These are phyloP conservation scores for Rheum nobile DNA, from an alignment of 148 eudicot species.

Conservation along the genomic window DNA sequence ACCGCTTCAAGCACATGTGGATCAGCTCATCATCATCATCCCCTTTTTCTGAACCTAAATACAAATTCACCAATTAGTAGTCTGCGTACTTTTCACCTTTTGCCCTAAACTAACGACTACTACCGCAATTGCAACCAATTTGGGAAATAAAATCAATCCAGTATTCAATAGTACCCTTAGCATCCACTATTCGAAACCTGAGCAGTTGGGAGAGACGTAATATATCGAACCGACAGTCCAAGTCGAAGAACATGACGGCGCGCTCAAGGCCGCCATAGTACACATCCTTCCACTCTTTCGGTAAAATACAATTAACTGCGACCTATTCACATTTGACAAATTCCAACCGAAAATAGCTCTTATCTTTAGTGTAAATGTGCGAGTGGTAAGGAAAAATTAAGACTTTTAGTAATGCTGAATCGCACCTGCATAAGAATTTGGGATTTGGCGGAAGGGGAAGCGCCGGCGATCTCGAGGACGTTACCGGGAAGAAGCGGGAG, in stretches of 20 bases:
- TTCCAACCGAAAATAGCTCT: not conserved
- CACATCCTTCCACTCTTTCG: slow-evolving; percentile 72
- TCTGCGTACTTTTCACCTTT: not conserved
- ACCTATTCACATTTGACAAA: slow-evolving; percentile 27
- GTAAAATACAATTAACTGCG: slow-evolving; percentile 64
- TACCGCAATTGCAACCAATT: not conserved
- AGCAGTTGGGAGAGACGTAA: slow-evolving; percentile 43
- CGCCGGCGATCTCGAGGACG: slow-evolving; percentile 72
- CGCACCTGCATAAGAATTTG: slow-evolving; percentile 62
- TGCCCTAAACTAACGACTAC: not conserved
- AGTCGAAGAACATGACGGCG: slow-evolving; percentile 58
- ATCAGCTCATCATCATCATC: slow-evolving; percentile 34
- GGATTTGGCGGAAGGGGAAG: slow-evolving; percentile 79
- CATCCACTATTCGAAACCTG: slow-evolving; percentile 28
- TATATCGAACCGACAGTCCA: slow-evolving; percentile 88
- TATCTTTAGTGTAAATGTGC: not conserved
- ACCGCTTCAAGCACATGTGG: slow-evolving; percentile 66
- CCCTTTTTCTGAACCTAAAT: slow-evolving; percentile 10
- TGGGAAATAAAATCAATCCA: not conserved
- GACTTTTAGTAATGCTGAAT: not conserved
- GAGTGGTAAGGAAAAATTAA: not conserved
- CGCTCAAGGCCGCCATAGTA: slow-evolving; percentile 65
- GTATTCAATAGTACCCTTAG: slow-evolving; percentile 16
- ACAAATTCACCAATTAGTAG: not conserved
- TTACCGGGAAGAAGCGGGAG: slow-evolving; percentile 71